Conservation (phyloP, 1,139 yeast genomes). For the Meyerozyma guilliermondii region DNA sequence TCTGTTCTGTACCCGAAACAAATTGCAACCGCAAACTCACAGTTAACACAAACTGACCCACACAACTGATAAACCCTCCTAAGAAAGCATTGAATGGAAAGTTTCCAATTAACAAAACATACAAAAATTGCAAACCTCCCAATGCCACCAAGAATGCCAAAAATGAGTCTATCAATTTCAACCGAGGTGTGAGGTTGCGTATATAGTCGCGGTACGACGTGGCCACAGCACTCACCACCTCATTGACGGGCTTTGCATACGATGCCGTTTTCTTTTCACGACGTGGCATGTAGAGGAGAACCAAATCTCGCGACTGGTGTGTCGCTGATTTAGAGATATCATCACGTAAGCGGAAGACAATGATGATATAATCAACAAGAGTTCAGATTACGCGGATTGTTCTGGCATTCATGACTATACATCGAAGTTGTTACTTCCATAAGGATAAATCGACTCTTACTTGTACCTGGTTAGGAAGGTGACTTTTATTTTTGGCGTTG, state of each 20-base stretch:
- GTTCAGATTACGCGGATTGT: too few relatives aligned
- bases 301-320: too few relatives aligned
- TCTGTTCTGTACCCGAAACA: conserved; percentile 2
- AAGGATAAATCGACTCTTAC: too few relatives aligned
- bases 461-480: too few relatives aligned
- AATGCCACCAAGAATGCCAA: conserved; percentile 66
- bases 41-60: conserved; percentile 90
- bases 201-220: conserved; percentile 46
- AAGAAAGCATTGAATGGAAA: conserved; percentile 96
- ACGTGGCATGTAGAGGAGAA: neutral
- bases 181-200: conserved; percentile 37
- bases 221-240: conserved; percentile 43
- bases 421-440: too few relatives aligned
- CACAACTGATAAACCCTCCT: conserved; percentile 89
- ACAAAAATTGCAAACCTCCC: conserved; percentile 75
- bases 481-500: too few relatives aligned
- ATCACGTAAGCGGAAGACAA: too few relatives aligned
- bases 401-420: too few relatives aligned
- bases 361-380: too few relatives aligned
- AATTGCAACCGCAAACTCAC: conserved; percentile 74
- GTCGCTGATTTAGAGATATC: too few relatives aligned
- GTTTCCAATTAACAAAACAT: conserved; percentile 73
- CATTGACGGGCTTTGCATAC: conserved; percentile 19
- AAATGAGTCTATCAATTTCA: conserved; percentile 72
- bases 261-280: neutral